Evolutionary conservation across 2,329 filamentous ascomycete species (phyloP).

Genomic region (Fusarium solani-melongenae): DNA sequence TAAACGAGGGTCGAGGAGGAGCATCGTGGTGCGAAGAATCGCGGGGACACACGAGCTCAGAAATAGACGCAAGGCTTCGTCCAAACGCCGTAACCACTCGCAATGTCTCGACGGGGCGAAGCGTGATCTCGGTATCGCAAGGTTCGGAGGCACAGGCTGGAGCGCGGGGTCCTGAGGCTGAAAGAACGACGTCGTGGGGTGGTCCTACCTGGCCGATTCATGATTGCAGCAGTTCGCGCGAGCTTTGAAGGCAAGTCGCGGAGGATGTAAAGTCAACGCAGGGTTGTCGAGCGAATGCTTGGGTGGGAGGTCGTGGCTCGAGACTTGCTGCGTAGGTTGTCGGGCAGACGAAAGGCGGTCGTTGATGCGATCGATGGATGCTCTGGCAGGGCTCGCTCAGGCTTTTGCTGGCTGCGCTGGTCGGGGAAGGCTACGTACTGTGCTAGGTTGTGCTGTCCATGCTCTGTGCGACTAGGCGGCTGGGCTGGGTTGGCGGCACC

Average conservation of each 20-base stretch:
- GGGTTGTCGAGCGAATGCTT: conserved; percentile 24
- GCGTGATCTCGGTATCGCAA: conserved; percentile 28
- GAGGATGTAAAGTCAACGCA: conserved; percentile 20
- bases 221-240: conserved; percentile 52
- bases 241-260: conserved; percentile 20
- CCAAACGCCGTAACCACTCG: background rate
- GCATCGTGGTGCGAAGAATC: conserved; percentile 23
- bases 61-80: conserved; percentile 27
- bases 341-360: conserved; percentile 38
- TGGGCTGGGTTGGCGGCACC: conserved; percentile 25
- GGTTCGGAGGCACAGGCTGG: conserved; percentile 31
- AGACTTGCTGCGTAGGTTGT: conserved; percentile 31
- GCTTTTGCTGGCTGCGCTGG: conserved; percentile 34
- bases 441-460: background rate
- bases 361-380: conserved; percentile 33
- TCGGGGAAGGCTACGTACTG: conserved; percentile 42
- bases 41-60: conserved; percentile 20
- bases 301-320: conserved; percentile 15
- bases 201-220: conserved; percentile 71
- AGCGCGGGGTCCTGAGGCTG: conserved; percentile 41
- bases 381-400: conserved; percentile 29
- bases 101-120: conserved; percentile 25
- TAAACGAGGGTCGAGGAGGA: conserved; percentile 26
- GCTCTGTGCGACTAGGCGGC: conserved; percentile 5
- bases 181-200: conserved; percentile 42